Evolutionary conservation across 176 grass and related monocot genomes (phyloP).

Genomic region (Raddia guianensis): DNA sequence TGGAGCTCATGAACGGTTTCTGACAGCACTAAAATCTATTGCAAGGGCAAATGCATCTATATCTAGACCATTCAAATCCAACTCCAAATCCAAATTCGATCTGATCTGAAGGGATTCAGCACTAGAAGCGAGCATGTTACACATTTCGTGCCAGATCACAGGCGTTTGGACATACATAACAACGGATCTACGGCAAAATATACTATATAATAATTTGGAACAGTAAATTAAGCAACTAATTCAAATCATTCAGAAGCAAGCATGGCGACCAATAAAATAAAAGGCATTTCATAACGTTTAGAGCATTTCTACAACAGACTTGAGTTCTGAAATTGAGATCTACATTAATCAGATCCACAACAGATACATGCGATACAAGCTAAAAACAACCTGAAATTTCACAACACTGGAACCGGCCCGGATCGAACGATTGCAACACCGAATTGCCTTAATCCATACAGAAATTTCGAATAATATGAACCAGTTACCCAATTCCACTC

Average conservation of each 20-base stretch:
- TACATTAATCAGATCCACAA: background rate
- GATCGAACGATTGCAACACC: background rate
- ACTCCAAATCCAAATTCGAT: background rate
- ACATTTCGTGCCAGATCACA: background rate
- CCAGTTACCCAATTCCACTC: background rate
- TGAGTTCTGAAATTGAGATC: background rate
- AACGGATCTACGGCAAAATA: background rate
- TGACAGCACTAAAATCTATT: too few species aligned
- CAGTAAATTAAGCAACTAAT: background rate
- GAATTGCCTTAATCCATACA: background rate
- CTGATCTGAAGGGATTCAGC: background rate
- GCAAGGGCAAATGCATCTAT: too few species aligned
- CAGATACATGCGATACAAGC: too few species aligned
- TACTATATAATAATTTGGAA: fast-evolving
- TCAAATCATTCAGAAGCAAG: too few species aligned
- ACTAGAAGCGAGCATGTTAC: too few species aligned
- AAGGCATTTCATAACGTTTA: background rate
- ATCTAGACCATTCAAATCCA: too few species aligned
- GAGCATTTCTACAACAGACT: background rate
- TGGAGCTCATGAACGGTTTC: too few species aligned
- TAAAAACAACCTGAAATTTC: too few species aligned
- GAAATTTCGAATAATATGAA: background rate
- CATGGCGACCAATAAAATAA: background rate
- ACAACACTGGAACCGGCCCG: too few species aligned
- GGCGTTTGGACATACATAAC: background rate